Percentiles rank a stretch among this genome's conserved stretches.
Evolutionary conservation across 345 rosid genomes (phyloP).

Genomic region (Hevea brasiliensis): DNA sequence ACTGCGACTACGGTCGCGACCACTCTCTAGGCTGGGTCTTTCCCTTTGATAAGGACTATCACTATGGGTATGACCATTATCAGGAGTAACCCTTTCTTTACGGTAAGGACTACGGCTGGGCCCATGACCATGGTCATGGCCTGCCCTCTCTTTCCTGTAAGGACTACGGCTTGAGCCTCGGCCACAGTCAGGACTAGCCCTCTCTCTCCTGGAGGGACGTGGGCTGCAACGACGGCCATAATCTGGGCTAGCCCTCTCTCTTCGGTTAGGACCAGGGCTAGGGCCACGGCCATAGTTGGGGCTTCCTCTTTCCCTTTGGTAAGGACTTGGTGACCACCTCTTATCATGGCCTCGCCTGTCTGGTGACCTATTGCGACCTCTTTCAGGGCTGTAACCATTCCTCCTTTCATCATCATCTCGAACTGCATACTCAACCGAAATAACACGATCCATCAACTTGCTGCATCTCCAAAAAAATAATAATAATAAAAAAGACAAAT

Average conservation of each 20-base stretch:
- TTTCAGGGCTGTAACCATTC: slow-evolving; percentile 59
- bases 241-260: slow-evolving; percentile 73
- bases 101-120: slow-evolving; percentile 58
- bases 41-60: slow-evolving; percentile 56
- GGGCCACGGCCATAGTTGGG: slow-evolving; percentile 92
- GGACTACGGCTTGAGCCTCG: too few species aligned
- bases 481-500: neutral
- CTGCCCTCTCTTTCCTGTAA: slow-evolving; percentile 38
- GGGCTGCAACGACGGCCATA: slow-evolving; percentile 70
- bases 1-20: slow-evolving; percentile 34
- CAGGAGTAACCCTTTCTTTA: slow-evolving; percentile 53
- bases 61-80: slow-evolving; percentile 45
- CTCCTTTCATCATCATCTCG: slow-evolving; percentile 83
- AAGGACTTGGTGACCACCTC: slow-evolving; percentile 80
- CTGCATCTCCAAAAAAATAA: slow-evolving; percentile 54
- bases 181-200: slow-evolving; percentile 62
- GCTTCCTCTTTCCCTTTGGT: slow-evolving; percentile 79
- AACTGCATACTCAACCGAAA: slow-evolving; percentile 90
- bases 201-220: slow-evolving; percentile 54
- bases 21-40: slow-evolving; percentile 34
- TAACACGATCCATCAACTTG: slow-evolving; percentile 82
- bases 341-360: slow-evolving; percentile 60
- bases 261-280: slow-evolving; percentile 55
- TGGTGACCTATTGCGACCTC: slow-evolving; percentile 82
- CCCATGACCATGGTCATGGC: slow-evolving; percentile 40